Evolutionary conservation across 257 asterid genomes (phyloP), one percentile per base, ranked within the genome.

Genomic region (Nyctanthes arbortristis): DNA sequence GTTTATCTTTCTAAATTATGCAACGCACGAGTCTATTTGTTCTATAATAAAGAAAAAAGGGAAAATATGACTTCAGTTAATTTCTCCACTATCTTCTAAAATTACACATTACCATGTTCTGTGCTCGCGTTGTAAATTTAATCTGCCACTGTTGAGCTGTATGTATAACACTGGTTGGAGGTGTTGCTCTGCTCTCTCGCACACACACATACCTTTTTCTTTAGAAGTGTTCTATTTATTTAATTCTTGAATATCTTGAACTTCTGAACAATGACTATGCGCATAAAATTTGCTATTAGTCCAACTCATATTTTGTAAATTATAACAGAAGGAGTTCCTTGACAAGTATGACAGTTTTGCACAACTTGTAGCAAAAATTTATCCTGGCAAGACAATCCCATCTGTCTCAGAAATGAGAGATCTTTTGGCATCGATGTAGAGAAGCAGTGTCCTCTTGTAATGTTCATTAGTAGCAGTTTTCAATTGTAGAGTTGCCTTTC

Each of bases 321-420:
- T 33, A 49, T 57, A 74, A 79, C 97, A 91, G 99, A 81, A 82
- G 69, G 99, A 94, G 80, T 94, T 94, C 69, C 88, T 94, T 25
- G 96, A 88, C 80, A 94, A 94, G 85, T 94, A 94, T 18, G 89
- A 80, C 32, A 87, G 92, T 52, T 94, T 94, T 79, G 89, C 85
- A 24, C 96, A 88, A 65, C 88, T 94, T 56, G 96, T 91, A 59
- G 78, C 81, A 12, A 94, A 84, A 80, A 74, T 91, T 73, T 94
- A 94, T 84, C 96, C 97, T 11, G 67, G 86, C 4, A 97, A 94
- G 84, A 86, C 71, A 72, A 83, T 91, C 65, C 99, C 97, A 57
- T 72, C 87, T 3, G 96, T 84, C 69, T 24, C 75, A 11, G 98
- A 94, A 62, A 88, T 94, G 91, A 81, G 89, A 59, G 88, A 79